These are phyloP conservation scores for Thozetella sp. DNA, from an alignment of 495 filamentous ascomycete species.

Conservation along the genomic window DNA sequence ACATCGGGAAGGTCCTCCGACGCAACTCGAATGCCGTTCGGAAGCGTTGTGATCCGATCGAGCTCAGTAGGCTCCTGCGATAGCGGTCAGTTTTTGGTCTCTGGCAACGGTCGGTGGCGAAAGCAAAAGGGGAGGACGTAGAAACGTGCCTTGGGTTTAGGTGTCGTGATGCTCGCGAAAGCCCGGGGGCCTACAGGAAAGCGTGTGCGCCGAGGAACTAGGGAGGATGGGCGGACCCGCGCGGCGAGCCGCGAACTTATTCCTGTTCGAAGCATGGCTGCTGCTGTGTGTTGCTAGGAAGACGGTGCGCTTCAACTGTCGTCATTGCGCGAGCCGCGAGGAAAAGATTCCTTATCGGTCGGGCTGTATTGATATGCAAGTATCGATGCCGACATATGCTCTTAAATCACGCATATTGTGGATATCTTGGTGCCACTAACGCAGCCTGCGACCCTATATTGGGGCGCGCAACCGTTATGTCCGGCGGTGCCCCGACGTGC, in stretches of 20 bases:
- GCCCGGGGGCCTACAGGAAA: not conserved
- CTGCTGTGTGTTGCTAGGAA: not conserved
- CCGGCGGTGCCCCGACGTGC: too few relatives aligned
- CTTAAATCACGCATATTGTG: too few relatives aligned
- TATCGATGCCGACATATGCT: too few relatives aligned
- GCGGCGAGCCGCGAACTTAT: constrained; percentile 1
- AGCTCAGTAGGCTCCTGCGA: constrained; percentile 82
- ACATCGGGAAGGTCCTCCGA: constrained; percentile 94
- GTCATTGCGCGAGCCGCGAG: constrained; percentile 1
- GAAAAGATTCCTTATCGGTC: constrained; percentile 1
- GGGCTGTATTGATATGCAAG: not conserved
- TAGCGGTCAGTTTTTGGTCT: constrained; percentile 5
- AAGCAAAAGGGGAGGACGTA: not conserved
- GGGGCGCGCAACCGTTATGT: too few relatives aligned
- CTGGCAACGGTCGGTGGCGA: not conserved
- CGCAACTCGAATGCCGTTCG: constrained; percentile 93
- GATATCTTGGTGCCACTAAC: too few relatives aligned
- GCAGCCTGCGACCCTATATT: too few relatives aligned
- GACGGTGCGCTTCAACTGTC: not conserved
- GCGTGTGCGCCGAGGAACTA: not conserved
- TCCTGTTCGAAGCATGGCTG: constrained; percentile 1
- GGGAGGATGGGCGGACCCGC: not conserved
- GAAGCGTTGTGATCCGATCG: constrained; percentile 84
- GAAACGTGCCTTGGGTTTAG: not conserved
- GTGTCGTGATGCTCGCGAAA: not conserved